A percentile compares a stretch with the other conserved stretches of the same genome.
Evolutionary conservation across 495 filamentous ascomycete species (phyloP).

Genomic region (Talaromyces nanjingensis): DNA sequence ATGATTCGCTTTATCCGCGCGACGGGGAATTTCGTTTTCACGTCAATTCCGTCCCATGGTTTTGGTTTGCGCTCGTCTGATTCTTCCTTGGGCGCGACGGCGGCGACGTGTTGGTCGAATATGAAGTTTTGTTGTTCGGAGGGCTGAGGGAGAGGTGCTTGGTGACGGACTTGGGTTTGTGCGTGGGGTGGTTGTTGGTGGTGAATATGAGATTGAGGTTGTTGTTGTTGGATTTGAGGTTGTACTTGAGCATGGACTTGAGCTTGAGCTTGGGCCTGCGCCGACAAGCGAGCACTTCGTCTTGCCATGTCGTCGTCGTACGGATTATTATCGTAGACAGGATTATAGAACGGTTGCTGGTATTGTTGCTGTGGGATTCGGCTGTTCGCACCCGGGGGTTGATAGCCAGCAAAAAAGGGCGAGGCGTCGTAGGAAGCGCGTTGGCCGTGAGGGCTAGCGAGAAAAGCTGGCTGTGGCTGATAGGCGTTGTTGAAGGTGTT

Average conservation of each 20-base stretch:
- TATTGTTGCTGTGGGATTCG: conserved; percentile 23
- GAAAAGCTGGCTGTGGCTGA: conserved; percentile 29
- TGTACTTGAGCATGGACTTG: neutral
- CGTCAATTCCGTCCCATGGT: conserved; percentile 49
- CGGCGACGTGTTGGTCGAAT: conserved; percentile 1
- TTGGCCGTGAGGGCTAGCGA: conserved; percentile 26
- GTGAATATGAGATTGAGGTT: neutral
- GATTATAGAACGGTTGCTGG: conserved; percentile 3
- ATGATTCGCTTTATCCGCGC: conserved; percentile 98
- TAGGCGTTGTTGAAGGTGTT: conserved; percentile 20
- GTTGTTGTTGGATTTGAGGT: neutral
- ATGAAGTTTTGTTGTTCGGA: conserved; percentile 1
- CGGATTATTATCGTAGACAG: conserved; percentile 17
- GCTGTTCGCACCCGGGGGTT: conserved; percentile 17
- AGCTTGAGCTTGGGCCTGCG: conserved; percentile 10
- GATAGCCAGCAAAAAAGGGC: conserved; percentile 31
- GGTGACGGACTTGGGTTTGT: conserved; percentile 6
- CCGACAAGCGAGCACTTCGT: conserved; percentile 34
- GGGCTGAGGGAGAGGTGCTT: conserved; percentile 7
- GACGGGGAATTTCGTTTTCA: conserved; percentile 95
- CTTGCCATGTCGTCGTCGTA: conserved; percentile 38
- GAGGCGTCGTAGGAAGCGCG: conserved; percentile 39
- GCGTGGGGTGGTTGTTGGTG: neutral
- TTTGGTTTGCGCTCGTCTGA: conserved; percentile 17
- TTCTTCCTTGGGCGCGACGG: conserved; percentile 9